Evolutionary conservation across 345 rosid species (phyloP).

Genomic region (Arabidopsis thaliana): TAIR10.1 NC_003070.9:1273001-1273500

Average conservation of each 20-base stretch:
- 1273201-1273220: background rate
- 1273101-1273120: conserved; percentile 19
- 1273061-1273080: conserved; percentile 40
- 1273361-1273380: background rate
- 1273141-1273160: background rate
- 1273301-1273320: background rate
- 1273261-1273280: background rate
- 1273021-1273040: conserved; percentile 24
- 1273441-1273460: conserved; percentile 6
- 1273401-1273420: conserved; percentile 11
- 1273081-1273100: conserved; percentile 32
- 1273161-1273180: background rate
- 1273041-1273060: conserved; percentile 26
- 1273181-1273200: conserved; percentile 7
- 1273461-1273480: conserved; percentile 17
- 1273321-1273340: conserved; percentile 2
- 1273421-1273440: conserved; percentile 1
- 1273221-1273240: background rate
- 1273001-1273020: conserved; percentile 35
- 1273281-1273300: background rate
- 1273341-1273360: conserved; percentile 9
- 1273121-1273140: background rate
- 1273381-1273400: conserved; percentile 4
- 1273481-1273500: background rate
- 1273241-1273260: background rate